phyloP scores from a whole-genome alignment of 139 green algal species.

The Chlamydomonas urium region DNA sequence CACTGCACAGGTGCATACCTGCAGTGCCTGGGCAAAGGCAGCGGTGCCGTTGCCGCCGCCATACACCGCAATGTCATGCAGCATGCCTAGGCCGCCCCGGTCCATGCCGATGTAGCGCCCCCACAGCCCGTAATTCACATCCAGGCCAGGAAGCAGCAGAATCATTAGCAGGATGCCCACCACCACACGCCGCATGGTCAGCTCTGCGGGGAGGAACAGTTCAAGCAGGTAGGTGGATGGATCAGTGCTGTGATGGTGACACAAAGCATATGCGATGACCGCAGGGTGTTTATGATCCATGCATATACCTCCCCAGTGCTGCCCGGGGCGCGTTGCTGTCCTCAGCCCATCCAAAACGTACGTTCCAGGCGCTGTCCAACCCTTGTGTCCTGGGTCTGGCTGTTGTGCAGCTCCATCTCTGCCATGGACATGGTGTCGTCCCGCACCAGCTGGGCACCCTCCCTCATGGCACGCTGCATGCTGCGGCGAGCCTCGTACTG shows the following conservation, averaged over 20 bases:
- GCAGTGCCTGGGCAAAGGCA: background rate
- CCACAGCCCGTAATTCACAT: conserved; percentile 67
- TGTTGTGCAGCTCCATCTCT: conserved; percentile 36
- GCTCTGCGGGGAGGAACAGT: conserved; percentile 49
- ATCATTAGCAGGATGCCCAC: conserved; percentile 81
- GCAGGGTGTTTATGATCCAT: too few relatives aligned
- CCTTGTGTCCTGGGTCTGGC: conserved; percentile 39
- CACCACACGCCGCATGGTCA: conserved; percentile 82
- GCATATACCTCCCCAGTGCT: too few relatives aligned
- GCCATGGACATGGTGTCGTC: conserved; percentile 29
- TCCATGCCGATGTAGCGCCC: conserved; percentile 50
- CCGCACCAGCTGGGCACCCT: background rate
- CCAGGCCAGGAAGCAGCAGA: conserved; percentile 79
- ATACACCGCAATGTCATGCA: conserved; percentile 64
- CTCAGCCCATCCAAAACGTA: too few relatives aligned
- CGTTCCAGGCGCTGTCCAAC: conserved; percentile 84
- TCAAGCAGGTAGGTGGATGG: background rate
- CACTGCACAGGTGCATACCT: too few relatives aligned
- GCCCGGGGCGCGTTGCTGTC: too few relatives aligned
- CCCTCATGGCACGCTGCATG: conserved; percentile 8
- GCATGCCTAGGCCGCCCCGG: conserved; percentile 65
- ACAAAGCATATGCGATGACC: too few relatives aligned
- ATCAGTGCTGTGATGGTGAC: background rate
- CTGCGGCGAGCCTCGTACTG: background rate
- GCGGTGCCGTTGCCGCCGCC: conserved; percentile 9